phyloP scores from a whole-genome alignment of 208 protist genomes.

The Plasmodiophora brassicae region DNA sequence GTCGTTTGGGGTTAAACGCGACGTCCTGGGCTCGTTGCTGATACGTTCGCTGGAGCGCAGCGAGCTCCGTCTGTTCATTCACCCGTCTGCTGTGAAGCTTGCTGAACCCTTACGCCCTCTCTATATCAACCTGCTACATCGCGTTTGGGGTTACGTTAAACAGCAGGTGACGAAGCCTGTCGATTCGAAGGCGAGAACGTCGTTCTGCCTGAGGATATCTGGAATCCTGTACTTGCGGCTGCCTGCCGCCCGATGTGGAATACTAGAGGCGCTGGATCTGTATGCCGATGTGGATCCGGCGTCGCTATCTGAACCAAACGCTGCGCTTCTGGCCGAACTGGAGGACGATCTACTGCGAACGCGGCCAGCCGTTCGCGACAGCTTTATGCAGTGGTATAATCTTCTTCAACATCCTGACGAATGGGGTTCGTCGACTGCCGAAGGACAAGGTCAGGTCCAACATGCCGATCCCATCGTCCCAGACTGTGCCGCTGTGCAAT shows the following conservation, averaged over 20 bases:
- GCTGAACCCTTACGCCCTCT: not conserved
- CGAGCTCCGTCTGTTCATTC: not conserved
- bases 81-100: not conserved
- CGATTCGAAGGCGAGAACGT: not conserved
- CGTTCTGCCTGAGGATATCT: not conserved
- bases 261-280: not conserved
- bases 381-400: not conserved
- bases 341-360: not conserved
- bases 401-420: constrained; percentile 9
- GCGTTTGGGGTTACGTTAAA: constrained; percentile 14
- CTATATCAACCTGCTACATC: not conserved
- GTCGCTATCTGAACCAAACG: not conserved
- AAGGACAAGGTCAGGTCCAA: not conserved
- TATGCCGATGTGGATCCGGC: not conserved
- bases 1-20: constrained; percentile 21
- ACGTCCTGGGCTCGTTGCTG: not conserved
- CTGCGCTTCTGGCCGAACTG: not conserved
- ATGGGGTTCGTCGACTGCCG: not conserved
- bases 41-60: not conserved
- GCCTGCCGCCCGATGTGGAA: not conserved
- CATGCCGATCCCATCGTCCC: not conserved
- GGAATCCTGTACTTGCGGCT: not conserved
- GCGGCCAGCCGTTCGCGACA: not conserved
- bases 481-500: not conserved
- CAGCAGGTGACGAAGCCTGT: not conserved